Percentiles rank a stretch among this genome's conserved stretches.
These are phyloP conservation scores for Aeschynomene evenia DNA, from an alignment of 306 rosid genomes.

Conservation along the genomic window DNA sequence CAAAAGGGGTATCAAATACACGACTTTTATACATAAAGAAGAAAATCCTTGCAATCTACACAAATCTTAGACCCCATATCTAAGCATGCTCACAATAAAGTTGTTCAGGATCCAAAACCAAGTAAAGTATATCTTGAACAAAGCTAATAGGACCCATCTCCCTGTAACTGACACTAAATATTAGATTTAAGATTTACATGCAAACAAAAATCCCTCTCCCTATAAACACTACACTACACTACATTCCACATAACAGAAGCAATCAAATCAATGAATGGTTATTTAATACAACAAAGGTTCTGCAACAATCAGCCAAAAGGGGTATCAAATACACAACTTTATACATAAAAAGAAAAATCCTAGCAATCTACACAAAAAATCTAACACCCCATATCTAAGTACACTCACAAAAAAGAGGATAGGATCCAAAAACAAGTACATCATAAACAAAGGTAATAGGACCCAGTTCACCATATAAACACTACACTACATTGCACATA, in stretches of 20 bases:
- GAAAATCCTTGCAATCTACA: not conserved
- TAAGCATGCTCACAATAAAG: no score
- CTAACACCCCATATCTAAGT: not conserved
- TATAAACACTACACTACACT: not conserved
- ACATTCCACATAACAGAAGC: not conserved
- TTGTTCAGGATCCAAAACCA: no score
- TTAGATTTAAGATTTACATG: no score
- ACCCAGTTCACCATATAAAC: no score
- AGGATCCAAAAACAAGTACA: no score
- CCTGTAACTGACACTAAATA: no score
- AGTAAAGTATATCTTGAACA: not conserved
- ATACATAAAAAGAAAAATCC: not conserved
- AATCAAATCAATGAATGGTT: not conserved
- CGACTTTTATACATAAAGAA: not conserved
- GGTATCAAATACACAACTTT: not conserved
- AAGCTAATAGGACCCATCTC: no score
- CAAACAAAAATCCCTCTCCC: no score
- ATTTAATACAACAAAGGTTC: slow-evolving; percentile 55
- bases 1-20: slow-evolving; percentile 1
- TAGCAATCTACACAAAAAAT: not conserved
- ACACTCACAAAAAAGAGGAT: no score
- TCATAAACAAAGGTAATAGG: no score
- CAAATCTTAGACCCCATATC: not conserved
- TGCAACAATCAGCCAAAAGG: slow-evolving; percentile 44
- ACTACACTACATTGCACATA: no score